phyloP scores from a whole-genome alignment of 2,329 filamentous ascomycete genomes.

The Aspergillus proliferans region DNA sequence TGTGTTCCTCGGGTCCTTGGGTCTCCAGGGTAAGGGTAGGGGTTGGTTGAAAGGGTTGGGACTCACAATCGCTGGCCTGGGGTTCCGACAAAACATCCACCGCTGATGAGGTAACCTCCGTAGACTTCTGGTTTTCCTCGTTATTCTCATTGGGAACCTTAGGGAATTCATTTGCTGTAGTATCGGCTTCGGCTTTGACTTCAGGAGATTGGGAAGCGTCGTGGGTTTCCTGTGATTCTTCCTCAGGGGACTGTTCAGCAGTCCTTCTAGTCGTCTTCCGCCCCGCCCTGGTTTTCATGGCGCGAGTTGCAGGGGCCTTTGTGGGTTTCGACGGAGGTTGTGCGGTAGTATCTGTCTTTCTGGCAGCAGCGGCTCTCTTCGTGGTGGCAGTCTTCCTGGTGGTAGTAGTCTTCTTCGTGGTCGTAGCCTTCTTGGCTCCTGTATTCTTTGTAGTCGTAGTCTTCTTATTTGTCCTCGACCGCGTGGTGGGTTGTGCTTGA shows the following conservation, averaged over 20 bases:
- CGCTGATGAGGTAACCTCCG: background rate
- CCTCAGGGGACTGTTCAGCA: slow-evolving; percentile 1
- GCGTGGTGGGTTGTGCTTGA: slow-evolving; percentile 8
- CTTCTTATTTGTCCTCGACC: slow-evolving; percentile 12
- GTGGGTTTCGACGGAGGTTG: background rate
- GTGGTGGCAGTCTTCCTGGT: slow-evolving; percentile 3
- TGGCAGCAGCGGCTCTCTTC: slow-evolving; percentile 3
- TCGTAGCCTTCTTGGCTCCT: background rate
- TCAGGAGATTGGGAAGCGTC: slow-evolving; percentile 2
- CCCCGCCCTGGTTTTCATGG: slow-evolving; percentile 3
- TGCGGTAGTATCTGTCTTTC: background rate
- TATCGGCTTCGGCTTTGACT: background rate
- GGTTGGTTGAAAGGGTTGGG: background rate
- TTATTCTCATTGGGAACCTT: background rate
- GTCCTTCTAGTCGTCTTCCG: slow-evolving; percentile 12
- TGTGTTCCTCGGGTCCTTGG: background rate
- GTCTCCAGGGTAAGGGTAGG: background rate
- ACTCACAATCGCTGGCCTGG: slow-evolving; percentile 12
- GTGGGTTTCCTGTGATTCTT: slow-evolving; percentile 4
- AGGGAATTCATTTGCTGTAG: background rate
- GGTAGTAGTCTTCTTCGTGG: slow-evolving; percentile 6
- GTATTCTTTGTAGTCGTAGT: slow-evolving; percentile 1
- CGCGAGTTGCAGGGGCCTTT: background rate
- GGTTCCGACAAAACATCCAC: slow-evolving; percentile 7
- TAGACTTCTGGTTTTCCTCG: background rate